Evolutionary conservation across 1,139 yeast genomes (phyloP).

Genomic region (Saccharomycopsis hybrid): DNA sequence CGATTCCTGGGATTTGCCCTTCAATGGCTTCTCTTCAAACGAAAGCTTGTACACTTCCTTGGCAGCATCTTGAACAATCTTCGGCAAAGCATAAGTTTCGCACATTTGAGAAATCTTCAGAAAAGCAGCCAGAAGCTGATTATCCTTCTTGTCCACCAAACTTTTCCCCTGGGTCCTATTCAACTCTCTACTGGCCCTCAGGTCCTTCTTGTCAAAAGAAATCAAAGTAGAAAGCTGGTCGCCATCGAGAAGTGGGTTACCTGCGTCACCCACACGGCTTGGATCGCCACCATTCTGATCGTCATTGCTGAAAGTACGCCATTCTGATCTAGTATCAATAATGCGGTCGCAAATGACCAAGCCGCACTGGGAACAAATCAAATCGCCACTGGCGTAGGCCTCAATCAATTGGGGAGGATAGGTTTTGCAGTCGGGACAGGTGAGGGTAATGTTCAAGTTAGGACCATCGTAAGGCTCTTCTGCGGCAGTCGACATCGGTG

Average conservation of each 20-base stretch:
- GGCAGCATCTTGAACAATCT: constrained; percentile 94
- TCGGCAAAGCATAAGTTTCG: constrained; percentile 92
- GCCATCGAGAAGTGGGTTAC: constrained; percentile 89
- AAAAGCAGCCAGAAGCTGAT: constrained; percentile 82
- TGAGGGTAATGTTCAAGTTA: constrained; percentile 79
- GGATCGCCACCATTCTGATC: constrained; percentile 99
- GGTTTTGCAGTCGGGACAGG: constrained; percentile 94
- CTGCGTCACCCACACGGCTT: constrained; percentile 98
- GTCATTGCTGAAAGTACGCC: constrained; percentile 93
- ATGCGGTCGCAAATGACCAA: constrained; percentile 86
- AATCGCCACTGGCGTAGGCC: constrained; percentile 94
- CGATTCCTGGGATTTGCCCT: constrained; percentile 90
- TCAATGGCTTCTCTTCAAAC: constrained; percentile 76
- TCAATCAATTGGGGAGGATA: constrained; percentile 95
- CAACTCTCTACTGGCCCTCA: constrained; percentile 69
- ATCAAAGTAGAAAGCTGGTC: constrained; percentile 91
- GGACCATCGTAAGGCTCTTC: constrained; percentile 30
- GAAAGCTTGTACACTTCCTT: constrained; percentile 93
- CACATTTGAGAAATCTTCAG: constrained; percentile 92
- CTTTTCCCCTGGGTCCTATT: constrained; percentile 84
- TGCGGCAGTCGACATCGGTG: constrained; percentile 1
- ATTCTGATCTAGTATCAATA: constrained; percentile 93
- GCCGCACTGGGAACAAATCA: constrained; percentile 96
- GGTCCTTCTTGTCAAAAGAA: constrained; percentile 63
- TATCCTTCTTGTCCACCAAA: constrained; percentile 80